phyloP scores from a whole-genome alignment of 2,329 filamentous ascomycete genomes.

The Camillea tinctor region DNA sequence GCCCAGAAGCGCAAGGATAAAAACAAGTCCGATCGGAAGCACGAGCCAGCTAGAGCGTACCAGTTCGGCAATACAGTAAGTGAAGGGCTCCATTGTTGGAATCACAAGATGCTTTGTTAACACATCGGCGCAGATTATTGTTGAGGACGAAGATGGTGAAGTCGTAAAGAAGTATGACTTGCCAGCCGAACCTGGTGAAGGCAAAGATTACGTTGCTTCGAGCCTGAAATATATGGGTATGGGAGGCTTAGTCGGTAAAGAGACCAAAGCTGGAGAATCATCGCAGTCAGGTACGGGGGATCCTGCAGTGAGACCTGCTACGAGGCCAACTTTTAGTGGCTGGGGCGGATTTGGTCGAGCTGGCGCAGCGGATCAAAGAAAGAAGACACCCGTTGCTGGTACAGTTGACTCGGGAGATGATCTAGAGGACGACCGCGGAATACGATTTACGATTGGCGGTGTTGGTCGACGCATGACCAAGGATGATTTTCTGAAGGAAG shows the following conservation, averaged over 20 bases:
- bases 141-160: slow-evolving; percentile 83
- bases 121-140: slow-evolving; percentile 62
- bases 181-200: slow-evolving; percentile 50
- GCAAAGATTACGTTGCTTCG: slow-evolving; percentile 42
- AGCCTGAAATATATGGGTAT: slow-evolving; percentile 57
- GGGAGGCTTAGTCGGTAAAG: slow-evolving; percentile 43
- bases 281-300: slow-evolving; percentile 27
- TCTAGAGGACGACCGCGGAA: slow-evolving; percentile 66
- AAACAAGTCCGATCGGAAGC: slow-evolving; percentile 52
- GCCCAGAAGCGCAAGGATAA: slow-evolving; percentile 61
- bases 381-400: slow-evolving; percentile 34
- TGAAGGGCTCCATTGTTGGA: background rate
- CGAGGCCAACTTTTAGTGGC: slow-evolving; percentile 42
- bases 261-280: slow-evolving; percentile 28
- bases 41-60: slow-evolving; percentile 77
- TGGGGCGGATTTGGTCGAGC: slow-evolving; percentile 49
- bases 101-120: slow-evolving; percentile 26
- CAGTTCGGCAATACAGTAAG: slow-evolving; percentile 77
- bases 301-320: slow-evolving; percentile 18
- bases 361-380: slow-evolving; percentile 36
- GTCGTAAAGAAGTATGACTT: slow-evolving; percentile 83
- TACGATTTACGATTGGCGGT: slow-evolving; percentile 74
- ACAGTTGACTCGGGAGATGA: slow-evolving; percentile 43
- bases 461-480: slow-evolving; percentile 76
- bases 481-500: slow-evolving; percentile 73